Percentiles rank a stretch among this genome's conserved stretches.
Conservation (phyloP, 306 rosid species). For the Citrullus colocynthis region DNA sequence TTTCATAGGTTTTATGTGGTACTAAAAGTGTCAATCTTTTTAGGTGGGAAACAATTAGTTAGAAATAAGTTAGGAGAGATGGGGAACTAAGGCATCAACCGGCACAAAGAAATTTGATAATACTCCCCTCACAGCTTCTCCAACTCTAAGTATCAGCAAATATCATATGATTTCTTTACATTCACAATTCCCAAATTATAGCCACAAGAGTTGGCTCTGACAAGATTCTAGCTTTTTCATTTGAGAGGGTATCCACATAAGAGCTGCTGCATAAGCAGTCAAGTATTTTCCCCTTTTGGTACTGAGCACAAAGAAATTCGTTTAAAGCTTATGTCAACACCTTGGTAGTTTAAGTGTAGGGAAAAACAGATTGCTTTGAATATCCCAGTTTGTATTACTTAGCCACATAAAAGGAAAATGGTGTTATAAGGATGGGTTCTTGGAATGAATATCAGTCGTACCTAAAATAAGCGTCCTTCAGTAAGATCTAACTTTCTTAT, state of each 20-base stretch:
- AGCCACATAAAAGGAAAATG: neutral
- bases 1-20: neutral
- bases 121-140: neutral
- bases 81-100: neutral
- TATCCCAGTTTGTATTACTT: neutral
- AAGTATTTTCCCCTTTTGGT: neutral
- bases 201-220: neutral
- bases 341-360: neutral
- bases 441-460: neutral
- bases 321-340: neutral
- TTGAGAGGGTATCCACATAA: neutral
- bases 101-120: neutral
- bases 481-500: neutral
- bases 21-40: neutral
- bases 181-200: neutral
- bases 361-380: neutral
- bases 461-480: neutral
- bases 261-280: neutral
- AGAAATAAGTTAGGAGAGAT: neutral
- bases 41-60: neutral
- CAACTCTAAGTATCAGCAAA: neutral
- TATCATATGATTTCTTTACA: neutral
- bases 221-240: neutral
- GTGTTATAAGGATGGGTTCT: neutral
- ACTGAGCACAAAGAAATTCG: neutral